phyloP scores from a whole-genome alignment of 495 filamentous ascomycete genomes.

The Podospora australis region DNA sequence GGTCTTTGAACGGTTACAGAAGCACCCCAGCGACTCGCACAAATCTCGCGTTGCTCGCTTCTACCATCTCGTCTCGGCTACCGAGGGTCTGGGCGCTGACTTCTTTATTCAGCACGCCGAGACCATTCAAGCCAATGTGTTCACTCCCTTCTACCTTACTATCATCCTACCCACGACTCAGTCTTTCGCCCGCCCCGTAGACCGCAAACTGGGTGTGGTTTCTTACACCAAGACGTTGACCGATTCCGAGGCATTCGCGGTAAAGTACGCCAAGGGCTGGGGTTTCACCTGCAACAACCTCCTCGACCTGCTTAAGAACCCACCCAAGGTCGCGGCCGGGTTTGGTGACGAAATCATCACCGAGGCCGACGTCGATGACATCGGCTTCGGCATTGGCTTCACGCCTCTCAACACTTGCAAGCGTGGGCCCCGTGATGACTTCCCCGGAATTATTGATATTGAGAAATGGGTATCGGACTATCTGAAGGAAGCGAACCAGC shows the following conservation, averaged over 20 bases:
- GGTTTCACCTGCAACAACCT: constrained; percentile 76
- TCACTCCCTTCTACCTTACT: constrained; percentile 72
- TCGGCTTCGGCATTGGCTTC: constrained; percentile 89
- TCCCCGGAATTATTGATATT: constrained; percentile 73
- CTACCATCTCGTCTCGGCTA: constrained; percentile 83
- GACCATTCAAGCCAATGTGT: constrained; percentile 70
- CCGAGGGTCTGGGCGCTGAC: constrained; percentile 71
- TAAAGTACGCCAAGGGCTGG: constrained; percentile 79
- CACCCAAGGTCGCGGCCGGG: constrained; percentile 60
- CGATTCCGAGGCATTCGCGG: constrained; percentile 72
- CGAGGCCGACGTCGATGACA: constrained; percentile 87
- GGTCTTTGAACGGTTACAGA: constrained; percentile 75
- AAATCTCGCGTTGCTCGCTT: constrained; percentile 79
- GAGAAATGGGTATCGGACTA: constrained; percentile 72
- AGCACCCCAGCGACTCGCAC: constrained; percentile 68
- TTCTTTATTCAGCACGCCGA: constrained; percentile 79
- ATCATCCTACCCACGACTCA: constrained; percentile 85
- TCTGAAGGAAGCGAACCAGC: constrained; percentile 47
- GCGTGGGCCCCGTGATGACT: constrained; percentile 59
- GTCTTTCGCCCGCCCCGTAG: constrained; percentile 74
- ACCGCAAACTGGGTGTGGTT: constrained; percentile 89
- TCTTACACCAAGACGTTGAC: constrained; percentile 85
- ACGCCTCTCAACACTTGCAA: constrained; percentile 86
- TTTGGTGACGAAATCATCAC: constrained; percentile 65
- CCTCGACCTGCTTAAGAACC: constrained; percentile 80